Evolutionary conservation across 2,329 filamentous ascomycete species (phyloP).

Genomic region (Pseudogymnoascus sp.): DNA sequence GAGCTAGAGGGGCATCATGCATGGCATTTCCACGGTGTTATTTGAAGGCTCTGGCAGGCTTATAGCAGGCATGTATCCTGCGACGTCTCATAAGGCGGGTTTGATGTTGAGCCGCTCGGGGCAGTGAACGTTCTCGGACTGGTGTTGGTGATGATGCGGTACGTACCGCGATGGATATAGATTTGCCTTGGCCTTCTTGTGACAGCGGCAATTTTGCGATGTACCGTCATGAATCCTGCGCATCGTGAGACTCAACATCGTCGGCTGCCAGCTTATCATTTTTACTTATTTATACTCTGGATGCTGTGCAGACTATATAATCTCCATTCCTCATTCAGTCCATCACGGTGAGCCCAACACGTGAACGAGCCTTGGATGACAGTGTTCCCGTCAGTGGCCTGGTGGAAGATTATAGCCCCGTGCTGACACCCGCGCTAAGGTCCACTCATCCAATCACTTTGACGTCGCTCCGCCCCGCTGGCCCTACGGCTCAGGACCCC

Average conservation of each 20-base stretch:
- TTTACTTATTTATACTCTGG: constrained; percentile 1
- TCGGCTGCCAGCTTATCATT: not conserved
- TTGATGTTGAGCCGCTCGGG: not conserved
- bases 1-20: not conserved
- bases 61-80: not conserved
- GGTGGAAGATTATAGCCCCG: not conserved
- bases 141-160: not conserved
- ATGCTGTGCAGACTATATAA: not conserved
- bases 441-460: not conserved
- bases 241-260: not conserved
- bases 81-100: not conserved
- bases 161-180: not conserved
- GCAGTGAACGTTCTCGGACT: not conserved
- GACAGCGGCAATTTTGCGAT: not conserved
- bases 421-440: not conserved
- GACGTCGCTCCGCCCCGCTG: not conserved
- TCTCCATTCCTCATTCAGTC: not conserved
- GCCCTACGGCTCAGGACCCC: not conserved
- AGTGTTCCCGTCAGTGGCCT: not conserved
- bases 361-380: not conserved
- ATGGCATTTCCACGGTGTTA: not conserved
- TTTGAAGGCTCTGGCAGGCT: not conserved
- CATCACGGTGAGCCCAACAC: not conserved
- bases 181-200: not conserved
- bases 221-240: not conserved